Percentiles rank a stretch among this genome's conserved stretches.
Evolutionary conservation across 1,284 basidiomycete species (phyloP).

Genomic region (Austroboletus niveus): DNA sequence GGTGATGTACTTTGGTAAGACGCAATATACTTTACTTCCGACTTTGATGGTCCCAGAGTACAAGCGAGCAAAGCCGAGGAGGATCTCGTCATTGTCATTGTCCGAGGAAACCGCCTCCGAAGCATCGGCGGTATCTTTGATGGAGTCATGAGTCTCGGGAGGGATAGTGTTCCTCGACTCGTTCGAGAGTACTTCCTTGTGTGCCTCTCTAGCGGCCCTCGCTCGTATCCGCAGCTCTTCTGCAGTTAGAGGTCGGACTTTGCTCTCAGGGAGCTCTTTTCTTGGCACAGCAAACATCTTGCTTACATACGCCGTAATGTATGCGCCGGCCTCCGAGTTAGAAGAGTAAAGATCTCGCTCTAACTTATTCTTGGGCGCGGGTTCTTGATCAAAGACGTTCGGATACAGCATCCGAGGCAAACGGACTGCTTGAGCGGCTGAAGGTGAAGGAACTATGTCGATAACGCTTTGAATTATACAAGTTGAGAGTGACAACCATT

Average conservation of each 20-base stretch:
- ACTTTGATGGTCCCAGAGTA: constrained; percentile 85
- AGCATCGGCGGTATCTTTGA: constrained; percentile 10
- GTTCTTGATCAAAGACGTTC: constrained; percentile 56
- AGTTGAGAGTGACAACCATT: constrained; percentile 95
- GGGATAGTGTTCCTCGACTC: constrained; percentile 23
- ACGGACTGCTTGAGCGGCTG: constrained; percentile 77
- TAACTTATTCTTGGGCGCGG: constrained; percentile 71
- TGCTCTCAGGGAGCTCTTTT: constrained; percentile 84
- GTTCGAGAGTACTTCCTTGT: constrained; percentile 33
- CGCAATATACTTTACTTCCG: constrained; percentile 67
- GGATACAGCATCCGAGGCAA: constrained; percentile 95
- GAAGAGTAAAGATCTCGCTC: constrained; percentile 83
- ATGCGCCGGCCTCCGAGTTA: constrained; percentile 55
- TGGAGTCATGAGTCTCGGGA: constrained; percentile 13
- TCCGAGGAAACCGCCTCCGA: constrained; percentile 19
- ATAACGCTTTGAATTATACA: constrained; percentile 92
- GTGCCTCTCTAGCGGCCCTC: constrained; percentile 58
- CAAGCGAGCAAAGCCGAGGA: constrained; percentile 91
- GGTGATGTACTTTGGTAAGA: constrained; percentile 90
- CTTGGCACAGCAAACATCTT: constrained; percentile 95
- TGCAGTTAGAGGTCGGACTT: constrained; percentile 73
- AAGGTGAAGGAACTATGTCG: constrained; percentile 88
- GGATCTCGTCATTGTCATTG: constrained; percentile 63
- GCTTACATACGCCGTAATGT: constrained; percentile 87
- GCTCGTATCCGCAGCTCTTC: constrained; percentile 84